These are phyloP conservation scores for Rubia peregrina DNA, from an alignment of 305 asterid genomes.

Conservation along the genomic window DNA sequence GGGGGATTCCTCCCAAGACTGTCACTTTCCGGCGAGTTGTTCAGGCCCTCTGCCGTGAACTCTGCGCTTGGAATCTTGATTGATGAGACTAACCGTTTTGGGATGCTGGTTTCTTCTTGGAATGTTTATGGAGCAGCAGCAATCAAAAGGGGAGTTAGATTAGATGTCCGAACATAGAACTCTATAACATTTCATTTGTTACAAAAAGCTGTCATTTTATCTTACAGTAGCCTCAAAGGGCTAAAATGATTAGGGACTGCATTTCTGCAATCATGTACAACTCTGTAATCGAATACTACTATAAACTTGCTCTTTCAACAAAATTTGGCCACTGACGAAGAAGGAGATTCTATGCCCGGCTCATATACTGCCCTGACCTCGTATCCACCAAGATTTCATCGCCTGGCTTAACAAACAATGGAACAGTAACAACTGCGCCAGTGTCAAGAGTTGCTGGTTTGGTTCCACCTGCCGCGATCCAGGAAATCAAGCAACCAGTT, in stretches of 20 bases:
- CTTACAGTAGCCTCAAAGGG: not conserved
- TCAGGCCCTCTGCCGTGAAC: not conserved
- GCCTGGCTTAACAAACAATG: conserved; percentile 63
- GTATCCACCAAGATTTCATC: conserved; percentile 68
- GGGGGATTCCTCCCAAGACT: not conserved
- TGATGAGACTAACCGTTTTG: conserved; percentile 1
- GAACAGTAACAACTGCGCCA: conserved; percentile 82
- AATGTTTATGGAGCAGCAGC: conserved; percentile 11
- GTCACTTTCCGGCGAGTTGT: conserved; percentile 1
- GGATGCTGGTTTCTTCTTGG: conserved; percentile 2
- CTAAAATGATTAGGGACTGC: not conserved
- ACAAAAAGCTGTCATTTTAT: not conserved
- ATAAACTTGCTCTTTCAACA: not conserved
- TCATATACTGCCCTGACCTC: conserved; percentile 89
- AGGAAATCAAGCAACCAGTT: not conserved
- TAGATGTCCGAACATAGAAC: not conserved
- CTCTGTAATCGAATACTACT: not conserved
- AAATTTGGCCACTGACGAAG: not conserved
- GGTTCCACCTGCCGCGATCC: conserved; percentile 63
- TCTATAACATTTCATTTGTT: not conserved
- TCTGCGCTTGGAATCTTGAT: conserved; percentile 2
- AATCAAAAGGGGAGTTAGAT: conserved; percentile 3
- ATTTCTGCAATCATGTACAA: not conserved
- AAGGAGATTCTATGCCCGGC: conserved; percentile 52
- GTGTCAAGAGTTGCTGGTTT: conserved; percentile 85